Percentiles rank a stretch among this genome's conserved stretches.
Evolutionary conservation across 2,329 filamentous ascomycete species (phyloP).

Genomic region (Sclerotinia borealis): DNA sequence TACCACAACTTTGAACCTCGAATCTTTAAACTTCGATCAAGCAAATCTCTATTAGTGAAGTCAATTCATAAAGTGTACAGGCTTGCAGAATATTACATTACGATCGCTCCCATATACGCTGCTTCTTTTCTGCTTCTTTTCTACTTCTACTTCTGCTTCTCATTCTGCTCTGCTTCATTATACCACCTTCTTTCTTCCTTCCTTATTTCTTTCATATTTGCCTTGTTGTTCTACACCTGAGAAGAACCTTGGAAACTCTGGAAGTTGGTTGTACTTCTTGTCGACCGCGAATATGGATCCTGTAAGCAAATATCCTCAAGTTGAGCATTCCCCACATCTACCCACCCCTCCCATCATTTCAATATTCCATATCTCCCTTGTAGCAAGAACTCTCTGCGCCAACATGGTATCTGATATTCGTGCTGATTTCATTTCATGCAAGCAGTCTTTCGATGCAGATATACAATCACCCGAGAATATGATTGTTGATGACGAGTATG

Average conservation of each 20-base stretch:
- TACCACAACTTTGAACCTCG: background rate
- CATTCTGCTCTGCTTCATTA: background rate
- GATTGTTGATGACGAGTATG: conserved; percentile 30
- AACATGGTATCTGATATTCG: background rate
- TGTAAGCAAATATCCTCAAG: conserved; percentile 14
- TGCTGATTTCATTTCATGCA: background rate
- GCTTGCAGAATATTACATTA: background rate
- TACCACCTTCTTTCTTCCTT: background rate
- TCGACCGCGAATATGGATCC: conserved; percentile 15
- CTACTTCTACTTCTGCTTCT: background rate
- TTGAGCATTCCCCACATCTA: conserved; percentile 2
- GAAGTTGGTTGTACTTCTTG: conserved; percentile 1
- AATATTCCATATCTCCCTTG: background rate
- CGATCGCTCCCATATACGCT: background rate
- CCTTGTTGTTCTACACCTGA: background rate
- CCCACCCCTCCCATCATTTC: conserved; percentile 1
- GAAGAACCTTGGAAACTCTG: background rate
- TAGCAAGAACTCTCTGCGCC: background rate
- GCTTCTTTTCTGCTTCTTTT: background rate
- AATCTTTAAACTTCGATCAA: background rate
- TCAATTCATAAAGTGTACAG: background rate
- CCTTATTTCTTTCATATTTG: background rate
- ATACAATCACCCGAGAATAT: conserved; percentile 32
- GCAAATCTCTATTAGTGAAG: background rate
- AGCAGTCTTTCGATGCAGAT: conserved; percentile 26